Conservation (phyloP, 2,329 filamentous ascomycete species). For the Hysterium pulicare region DNA sequence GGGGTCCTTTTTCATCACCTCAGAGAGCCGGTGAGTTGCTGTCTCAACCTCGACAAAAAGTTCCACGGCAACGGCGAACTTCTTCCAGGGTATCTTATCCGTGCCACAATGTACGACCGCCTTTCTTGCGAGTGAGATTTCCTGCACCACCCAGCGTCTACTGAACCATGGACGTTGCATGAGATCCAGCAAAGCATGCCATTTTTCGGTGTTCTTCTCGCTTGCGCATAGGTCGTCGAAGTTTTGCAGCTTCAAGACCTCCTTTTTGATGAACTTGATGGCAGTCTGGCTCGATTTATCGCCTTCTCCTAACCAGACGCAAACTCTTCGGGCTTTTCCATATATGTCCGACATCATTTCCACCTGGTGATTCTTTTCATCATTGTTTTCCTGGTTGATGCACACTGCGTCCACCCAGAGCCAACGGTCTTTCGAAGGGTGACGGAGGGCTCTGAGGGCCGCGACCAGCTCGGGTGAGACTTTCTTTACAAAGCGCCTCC, state of each 20-base stretch:
- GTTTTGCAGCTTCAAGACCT: slow-evolving; percentile 25
- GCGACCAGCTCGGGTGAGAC: too few species aligned
- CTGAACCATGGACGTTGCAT: slow-evolving; percentile 38
- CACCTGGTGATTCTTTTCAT: too few species aligned
- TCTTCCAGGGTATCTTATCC: slow-evolving; percentile 32
- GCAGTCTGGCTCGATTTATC: slow-evolving; percentile 19
- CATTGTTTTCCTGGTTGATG: too few species aligned
- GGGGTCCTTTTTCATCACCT: slow-evolving; percentile 33
- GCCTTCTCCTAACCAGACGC: too few species aligned
- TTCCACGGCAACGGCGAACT: slow-evolving; percentile 37
- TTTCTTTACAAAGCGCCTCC: too few species aligned
- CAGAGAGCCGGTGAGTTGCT: slow-evolving; percentile 34
- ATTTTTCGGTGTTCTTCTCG: slow-evolving; percentile 14
- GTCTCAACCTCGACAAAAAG: slow-evolving; percentile 39
- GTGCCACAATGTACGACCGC: slow-evolving; percentile 36
- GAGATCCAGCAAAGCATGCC: slow-evolving; percentile 28
- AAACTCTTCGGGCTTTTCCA: too few species aligned
- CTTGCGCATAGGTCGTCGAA: slow-evolving; percentile 24
- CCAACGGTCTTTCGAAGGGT: too few species aligned
- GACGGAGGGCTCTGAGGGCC: too few species aligned
- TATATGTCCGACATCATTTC: too few species aligned
- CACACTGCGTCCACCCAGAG: too few species aligned
- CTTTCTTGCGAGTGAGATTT: slow-evolving; percentile 34
- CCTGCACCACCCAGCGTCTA: slow-evolving; percentile 44
- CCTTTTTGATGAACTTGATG: slow-evolving; percentile 25